A percentile compares a stretch with the other conserved stretches of the same genome.
These are phyloP conservation scores for Nepenthes gracilis DNA, from an alignment of 148 eudicot genomes.

Conservation along the genomic window DNA sequence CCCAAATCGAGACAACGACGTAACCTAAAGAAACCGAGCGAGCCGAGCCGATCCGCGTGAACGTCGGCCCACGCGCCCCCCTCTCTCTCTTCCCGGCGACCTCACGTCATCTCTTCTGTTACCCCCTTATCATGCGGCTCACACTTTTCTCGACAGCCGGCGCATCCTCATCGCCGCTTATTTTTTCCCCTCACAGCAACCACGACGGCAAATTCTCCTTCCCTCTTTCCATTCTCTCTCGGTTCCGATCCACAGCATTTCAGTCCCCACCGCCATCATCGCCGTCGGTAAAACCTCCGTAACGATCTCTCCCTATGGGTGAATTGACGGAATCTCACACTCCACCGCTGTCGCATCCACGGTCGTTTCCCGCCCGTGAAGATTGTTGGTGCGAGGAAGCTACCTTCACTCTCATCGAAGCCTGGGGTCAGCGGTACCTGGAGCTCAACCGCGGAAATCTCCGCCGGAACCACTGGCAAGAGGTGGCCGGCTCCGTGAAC, in stretches of 20 bases:
- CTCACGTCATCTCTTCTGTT: slow-evolving; percentile 5
- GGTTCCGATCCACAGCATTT: slow-evolving; percentile 5
- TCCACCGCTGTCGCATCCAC: slow-evolving; percentile 13
- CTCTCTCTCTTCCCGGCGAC: slow-evolving; percentile 20
- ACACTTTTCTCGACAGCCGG: slow-evolving; percentile 20
- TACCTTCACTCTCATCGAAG: slow-evolving; percentile 51
- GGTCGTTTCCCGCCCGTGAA: slow-evolving; percentile 44
- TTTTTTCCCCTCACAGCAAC: slow-evolving; percentile 4
- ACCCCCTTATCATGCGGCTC: slow-evolving; percentile 22
- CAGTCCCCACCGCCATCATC: slow-evolving; percentile 3
- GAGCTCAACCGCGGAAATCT: slow-evolving; percentile 72
- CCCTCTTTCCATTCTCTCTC: slow-evolving; percentile 1
- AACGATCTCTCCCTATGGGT: slow-evolving; percentile 16
- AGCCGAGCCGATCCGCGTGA: slow-evolving; percentile 2
- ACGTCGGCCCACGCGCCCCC: slow-evolving; percentile 16
- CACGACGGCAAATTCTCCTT: not conserved
- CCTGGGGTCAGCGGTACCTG: slow-evolving; percentile 64
- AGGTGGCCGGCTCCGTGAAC: slow-evolving; percentile 68
- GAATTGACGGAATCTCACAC: slow-evolving; percentile 27
- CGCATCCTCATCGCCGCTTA: slow-evolving; percentile 25
- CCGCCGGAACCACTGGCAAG: slow-evolving; percentile 79
- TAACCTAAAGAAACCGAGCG: not conserved
- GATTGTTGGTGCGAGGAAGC: slow-evolving; percentile 89
- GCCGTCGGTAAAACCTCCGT: not conserved
- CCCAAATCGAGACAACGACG: too few relatives aligned